Conservation (phyloP, 2,329 filamentous ascomycete species). For the Fusarium continuum region DNA sequence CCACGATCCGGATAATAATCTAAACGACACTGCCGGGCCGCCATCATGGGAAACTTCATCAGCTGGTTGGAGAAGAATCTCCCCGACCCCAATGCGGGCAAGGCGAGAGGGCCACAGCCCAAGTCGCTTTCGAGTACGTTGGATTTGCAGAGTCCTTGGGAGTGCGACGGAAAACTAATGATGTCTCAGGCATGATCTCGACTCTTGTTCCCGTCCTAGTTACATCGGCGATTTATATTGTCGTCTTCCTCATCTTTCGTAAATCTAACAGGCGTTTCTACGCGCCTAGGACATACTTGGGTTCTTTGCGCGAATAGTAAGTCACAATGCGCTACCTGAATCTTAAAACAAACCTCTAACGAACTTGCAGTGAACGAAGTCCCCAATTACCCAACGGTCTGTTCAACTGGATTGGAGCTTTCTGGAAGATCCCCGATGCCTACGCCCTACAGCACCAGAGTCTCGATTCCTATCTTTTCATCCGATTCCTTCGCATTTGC, state of each 20-base stretch:
- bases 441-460: conserved; percentile 88
- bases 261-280: conserved; percentile 62
- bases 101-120: conserved; percentile 41
- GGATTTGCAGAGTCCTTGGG: not conserved
- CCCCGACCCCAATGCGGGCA: conserved; percentile 39
- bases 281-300: conserved; percentile 62
- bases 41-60: conserved; percentile 51
- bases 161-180: conserved; percentile 9
- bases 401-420: conserved; percentile 69
- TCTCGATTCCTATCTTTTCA: conserved; percentile 86
- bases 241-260: conserved; percentile 61
- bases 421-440: conserved; percentile 73
- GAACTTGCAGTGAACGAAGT: conserved; percentile 59
- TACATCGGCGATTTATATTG: conserved; percentile 59
- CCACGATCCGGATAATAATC: conserved; percentile 5
- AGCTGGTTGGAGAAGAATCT: conserved; percentile 51
- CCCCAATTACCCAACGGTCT: conserved; percentile 64
- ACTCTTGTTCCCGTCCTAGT: conserved; percentile 64
- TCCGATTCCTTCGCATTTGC: conserved; percentile 83
- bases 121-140: conserved; percentile 49
- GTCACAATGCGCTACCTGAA: conserved; percentile 29
- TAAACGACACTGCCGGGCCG: conserved; percentile 25
- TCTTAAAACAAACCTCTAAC: conserved; percentile 18
- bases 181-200: conserved; percentile 52
- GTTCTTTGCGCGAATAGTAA: conserved; percentile 60